A percentile compares a stretch with the other conserved stretches of the same genome.
Conservation (phyloP, 495 filamentous ascomycete species). For the Polyplosphaeria fusca region DNA sequence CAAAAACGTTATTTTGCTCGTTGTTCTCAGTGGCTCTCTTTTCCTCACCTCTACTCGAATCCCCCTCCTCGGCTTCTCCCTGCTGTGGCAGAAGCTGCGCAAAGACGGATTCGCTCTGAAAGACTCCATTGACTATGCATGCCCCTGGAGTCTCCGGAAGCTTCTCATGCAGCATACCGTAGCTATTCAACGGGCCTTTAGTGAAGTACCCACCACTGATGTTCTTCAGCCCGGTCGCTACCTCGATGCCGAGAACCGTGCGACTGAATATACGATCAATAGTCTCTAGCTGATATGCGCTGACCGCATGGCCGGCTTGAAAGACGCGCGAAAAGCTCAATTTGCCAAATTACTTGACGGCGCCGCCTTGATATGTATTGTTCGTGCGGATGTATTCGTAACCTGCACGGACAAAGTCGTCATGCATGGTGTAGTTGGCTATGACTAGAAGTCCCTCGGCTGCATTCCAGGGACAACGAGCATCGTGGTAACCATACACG, state of each 20-base stretch:
- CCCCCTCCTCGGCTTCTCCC: too few relatives aligned
- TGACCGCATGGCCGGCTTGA: not conserved
- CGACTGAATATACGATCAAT: not conserved
- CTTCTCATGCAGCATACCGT: not conserved
- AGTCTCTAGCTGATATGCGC: not conserved
- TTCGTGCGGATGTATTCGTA: not conserved
- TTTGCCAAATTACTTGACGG: not conserved
- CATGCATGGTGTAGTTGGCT: not conserved
- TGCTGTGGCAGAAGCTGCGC: too few relatives aligned
- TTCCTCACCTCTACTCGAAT: too few relatives aligned
- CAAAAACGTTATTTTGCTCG: too few relatives aligned
- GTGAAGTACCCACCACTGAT: not conserved
- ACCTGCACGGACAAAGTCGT: not conserved
- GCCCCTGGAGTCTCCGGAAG: not conserved
- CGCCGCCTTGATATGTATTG: not conserved
- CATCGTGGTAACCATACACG: slow-evolving; percentile 1
- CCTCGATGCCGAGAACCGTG: not conserved
- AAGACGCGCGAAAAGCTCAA: not conserved
- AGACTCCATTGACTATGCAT: not conserved
- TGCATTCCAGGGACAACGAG: not conserved
- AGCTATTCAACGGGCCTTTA: not conserved
- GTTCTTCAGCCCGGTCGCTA: not conserved
- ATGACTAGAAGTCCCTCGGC: not conserved
- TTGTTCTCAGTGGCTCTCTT: too few relatives aligned
- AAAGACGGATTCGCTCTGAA: not conserved